Conservation (phyloP, 129 eudicot genomes). For the Flaveria robusta region DNA sequence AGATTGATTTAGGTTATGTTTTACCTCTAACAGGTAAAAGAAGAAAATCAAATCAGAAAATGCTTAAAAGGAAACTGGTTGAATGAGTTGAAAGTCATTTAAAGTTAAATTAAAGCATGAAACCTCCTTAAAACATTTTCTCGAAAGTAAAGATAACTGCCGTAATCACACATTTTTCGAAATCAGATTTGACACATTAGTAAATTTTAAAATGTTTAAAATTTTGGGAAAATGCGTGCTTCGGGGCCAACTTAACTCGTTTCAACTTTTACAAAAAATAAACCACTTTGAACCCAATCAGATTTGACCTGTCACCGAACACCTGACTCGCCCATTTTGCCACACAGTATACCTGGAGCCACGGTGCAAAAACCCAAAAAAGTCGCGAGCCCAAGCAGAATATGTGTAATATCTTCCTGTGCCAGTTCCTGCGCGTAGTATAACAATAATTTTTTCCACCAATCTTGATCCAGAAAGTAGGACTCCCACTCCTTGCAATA, state of each 20-base stretch:
- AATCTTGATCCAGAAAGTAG: constrained; percentile 70
- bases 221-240: neutral
- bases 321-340: neutral
- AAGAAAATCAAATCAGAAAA: neutral
- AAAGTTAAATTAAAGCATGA: neutral
- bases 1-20: constrained; percentile 2
- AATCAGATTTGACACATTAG: neutral
- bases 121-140: constrained; percentile 1
- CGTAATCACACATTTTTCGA: neutral
- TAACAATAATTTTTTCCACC: constrained; percentile 67
- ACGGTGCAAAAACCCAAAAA: constrained; percentile 76
- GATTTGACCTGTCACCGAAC: neutral
- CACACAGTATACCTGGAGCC: constrained; percentile 71
- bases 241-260: neutral
- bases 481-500: constrained; percentile 85
- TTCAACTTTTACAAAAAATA: neutral
- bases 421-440: constrained; percentile 56
- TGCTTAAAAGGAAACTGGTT: neutral
- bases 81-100: neutral
- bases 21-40: constrained; percentile 16
- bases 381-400: constrained; percentile 67
- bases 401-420: constrained; percentile 60
- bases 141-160: neutral
- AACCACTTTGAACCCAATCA: neutral
- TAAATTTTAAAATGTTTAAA: neutral